These are phyloP conservation scores for Lophiotrema nucula DNA, from an alignment of 495 filamentous ascomycete species.

Conservation along the genomic window DNA sequence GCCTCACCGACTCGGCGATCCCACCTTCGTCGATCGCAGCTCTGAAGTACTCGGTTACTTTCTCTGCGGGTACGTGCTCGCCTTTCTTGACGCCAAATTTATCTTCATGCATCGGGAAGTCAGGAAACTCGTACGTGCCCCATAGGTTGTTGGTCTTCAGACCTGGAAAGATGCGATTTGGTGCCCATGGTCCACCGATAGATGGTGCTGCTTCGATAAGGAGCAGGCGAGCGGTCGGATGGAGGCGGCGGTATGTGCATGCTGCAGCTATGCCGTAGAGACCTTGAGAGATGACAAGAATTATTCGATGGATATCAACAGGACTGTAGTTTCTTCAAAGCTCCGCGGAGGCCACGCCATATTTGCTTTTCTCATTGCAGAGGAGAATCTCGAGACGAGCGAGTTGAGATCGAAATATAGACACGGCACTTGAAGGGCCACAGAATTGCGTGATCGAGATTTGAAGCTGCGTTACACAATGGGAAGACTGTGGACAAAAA, in stretches of 20 bases:
- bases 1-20: constrained; percentile 1
- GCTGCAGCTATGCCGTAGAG: constrained; percentile 61
- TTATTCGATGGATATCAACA: neutral
- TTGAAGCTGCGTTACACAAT: neutral
- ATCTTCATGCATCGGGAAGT: constrained; percentile 64
- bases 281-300: constrained; percentile 36
- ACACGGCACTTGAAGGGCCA: no score
- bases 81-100: constrained; percentile 50
- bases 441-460: no score
- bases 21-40: constrained; percentile 51
- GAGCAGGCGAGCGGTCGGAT: constrained; percentile 50
- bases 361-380: no score
- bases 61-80: constrained; percentile 66
- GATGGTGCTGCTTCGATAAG: constrained; percentile 56
- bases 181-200: constrained; percentile 70
- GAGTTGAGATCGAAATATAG: neutral
- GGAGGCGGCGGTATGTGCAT: constrained; percentile 58
- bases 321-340: no score
- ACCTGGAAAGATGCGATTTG: constrained; percentile 56
- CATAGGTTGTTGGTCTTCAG: constrained; percentile 64
- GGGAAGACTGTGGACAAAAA: neutral
- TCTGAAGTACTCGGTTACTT: constrained; percentile 66
- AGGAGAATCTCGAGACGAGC: neutral
- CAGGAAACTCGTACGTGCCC: constrained; percentile 67
- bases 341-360: no score